Conservation (phyloP, 495 filamentous ascomycete species). For the Podospora sp. region DNA sequence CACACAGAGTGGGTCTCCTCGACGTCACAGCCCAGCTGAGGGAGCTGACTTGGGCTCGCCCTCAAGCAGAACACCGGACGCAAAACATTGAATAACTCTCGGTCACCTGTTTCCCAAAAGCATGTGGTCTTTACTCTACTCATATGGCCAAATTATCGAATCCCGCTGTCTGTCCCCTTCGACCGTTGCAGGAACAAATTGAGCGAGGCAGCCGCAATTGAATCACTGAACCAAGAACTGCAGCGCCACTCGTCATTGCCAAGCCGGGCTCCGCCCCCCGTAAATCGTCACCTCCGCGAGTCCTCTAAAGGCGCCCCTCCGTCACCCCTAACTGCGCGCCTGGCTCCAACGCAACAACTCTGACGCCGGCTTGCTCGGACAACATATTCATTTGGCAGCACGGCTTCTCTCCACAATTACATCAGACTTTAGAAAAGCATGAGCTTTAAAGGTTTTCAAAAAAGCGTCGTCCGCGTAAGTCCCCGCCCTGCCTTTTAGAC, state of each 20-base stretch:
- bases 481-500: constrained; percentile 10
- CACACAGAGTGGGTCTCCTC: not conserved
- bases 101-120: not conserved
- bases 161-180: not conserved
- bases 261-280: constrained; percentile 30
- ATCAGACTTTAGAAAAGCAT: constrained; percentile 51
- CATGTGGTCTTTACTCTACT: not conserved
- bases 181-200: not conserved
- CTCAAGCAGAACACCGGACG: not conserved
- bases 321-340: constrained; percentile 3
- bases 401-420: not conserved
- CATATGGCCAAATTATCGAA: not conserved
- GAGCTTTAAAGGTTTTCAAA: constrained; percentile 97
- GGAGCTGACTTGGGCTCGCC: not conserved
- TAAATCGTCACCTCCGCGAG: constrained; percentile 29
- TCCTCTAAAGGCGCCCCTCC: not conserved
- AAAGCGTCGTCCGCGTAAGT: constrained; percentile 78
- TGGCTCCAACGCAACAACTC: constrained; percentile 4
- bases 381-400: not conserved
- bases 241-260: constrained; percentile 33
- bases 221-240: not conserved
- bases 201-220: constrained; percentile 3
- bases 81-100: not conserved
- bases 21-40: not conserved
- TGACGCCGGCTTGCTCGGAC: constrained; percentile 6